Conservation (phyloP, 495 filamentous ascomycete species). For the Aspergillus ellipticus region DNA sequence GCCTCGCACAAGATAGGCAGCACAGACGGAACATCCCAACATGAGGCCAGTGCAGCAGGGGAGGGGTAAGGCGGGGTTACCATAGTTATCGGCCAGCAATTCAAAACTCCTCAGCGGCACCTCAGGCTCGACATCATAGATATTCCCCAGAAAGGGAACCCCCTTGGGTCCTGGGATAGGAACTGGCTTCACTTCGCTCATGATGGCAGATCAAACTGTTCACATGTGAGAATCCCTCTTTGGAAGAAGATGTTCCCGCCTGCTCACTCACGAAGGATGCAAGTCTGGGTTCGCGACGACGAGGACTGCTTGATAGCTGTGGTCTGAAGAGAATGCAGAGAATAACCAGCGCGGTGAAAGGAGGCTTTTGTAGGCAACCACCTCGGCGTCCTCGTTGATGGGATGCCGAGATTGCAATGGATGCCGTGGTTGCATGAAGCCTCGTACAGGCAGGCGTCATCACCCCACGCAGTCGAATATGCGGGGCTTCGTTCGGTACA, state of each 20-base stretch:
- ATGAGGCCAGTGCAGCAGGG: not conserved
- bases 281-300: not conserved
- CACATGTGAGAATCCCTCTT: not conserved
- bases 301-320: not conserved
- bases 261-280: not conserved
- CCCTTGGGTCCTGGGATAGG: conserved; percentile 7
- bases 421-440: not conserved
- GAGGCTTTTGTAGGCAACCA: not conserved
- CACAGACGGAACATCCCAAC: not conserved
- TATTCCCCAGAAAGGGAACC: conserved; percentile 2
- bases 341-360: not conserved
- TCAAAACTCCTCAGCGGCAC: conserved; percentile 16
- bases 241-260: not conserved
- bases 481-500: not conserved
- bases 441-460: too few relatives aligned
- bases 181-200: not conserved
- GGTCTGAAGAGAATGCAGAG: not conserved
- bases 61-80: not conserved
- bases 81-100: conserved; percentile 18
- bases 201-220: not conserved
- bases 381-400: not conserved
- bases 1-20: not conserved
- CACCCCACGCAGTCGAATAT: not conserved
- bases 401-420: not conserved
- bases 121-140: conserved; percentile 11